phyloP scores from a whole-genome alignment of 2,329 filamentous ascomycete genomes.

The Botrytis fragariae region DNA sequence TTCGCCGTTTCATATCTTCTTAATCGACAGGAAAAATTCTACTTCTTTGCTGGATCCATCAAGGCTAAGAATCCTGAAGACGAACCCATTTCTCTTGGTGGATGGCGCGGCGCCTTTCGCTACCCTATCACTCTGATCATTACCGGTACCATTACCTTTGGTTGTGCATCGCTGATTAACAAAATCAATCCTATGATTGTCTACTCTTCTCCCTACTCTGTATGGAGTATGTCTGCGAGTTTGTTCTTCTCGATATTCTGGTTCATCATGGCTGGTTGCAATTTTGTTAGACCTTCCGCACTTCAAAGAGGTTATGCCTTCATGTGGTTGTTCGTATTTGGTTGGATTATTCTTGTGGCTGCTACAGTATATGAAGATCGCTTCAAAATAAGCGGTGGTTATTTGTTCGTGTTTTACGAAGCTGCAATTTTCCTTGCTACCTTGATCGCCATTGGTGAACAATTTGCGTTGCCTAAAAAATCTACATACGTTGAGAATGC shows the following conservation, averaged over 20 bases:
- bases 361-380: conserved; percentile 76
- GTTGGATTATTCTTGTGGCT: conserved; percentile 70
- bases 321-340: conserved; percentile 77
- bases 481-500: conserved; percentile 62
- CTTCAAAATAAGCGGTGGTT: conserved; percentile 69
- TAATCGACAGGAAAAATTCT: conserved; percentile 74
- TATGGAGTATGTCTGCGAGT: conserved; percentile 85
- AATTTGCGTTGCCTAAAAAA: conserved; percentile 74
- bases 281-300: conserved; percentile 79
- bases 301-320: conserved; percentile 78
- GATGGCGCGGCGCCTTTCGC: conserved; percentile 79
- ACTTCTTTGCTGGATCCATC: conserved; percentile 69
- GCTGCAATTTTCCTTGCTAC: conserved; percentile 71
- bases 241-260: conserved; percentile 79
- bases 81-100: conserved; percentile 64
- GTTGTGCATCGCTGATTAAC: conserved; percentile 69
- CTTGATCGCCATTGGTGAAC: conserved; percentile 73
- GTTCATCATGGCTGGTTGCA: conserved; percentile 76
- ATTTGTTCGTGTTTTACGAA: conserved; percentile 79
- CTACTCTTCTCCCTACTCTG: conserved; percentile 84
- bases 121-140: conserved; percentile 74
- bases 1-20: conserved; percentile 68
- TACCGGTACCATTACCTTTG: conserved; percentile 66
- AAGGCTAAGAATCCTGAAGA: conserved; percentile 58
- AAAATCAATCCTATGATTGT: conserved; percentile 87